phyloP scores from a whole-genome alignment of 164 flowering plant genomes.

The Macadamia integrifolia region DNA sequence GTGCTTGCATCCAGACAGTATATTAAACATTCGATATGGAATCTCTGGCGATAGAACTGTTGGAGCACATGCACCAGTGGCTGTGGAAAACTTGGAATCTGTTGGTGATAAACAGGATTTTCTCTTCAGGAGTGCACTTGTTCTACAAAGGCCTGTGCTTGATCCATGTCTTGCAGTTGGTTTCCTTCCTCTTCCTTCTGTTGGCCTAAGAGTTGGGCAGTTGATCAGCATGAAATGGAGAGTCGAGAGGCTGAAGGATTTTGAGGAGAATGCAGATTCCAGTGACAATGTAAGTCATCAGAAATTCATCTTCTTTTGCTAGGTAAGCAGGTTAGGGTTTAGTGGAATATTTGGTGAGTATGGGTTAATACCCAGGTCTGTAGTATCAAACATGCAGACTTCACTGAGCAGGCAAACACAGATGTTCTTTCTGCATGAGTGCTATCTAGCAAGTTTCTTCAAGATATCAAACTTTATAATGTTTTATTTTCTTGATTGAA shows the following conservation, averaged over 20 bases:
- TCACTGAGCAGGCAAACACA: too few species aligned
- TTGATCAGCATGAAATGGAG: constrained; percentile 87
- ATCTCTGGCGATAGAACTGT: constrained; percentile 61
- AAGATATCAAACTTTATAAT: not conserved
- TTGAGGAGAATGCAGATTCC: constrained; percentile 31
- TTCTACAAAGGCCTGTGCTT: constrained; percentile 77
- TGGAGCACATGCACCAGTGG: constrained; percentile 84
- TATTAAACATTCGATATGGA: constrained; percentile 69
- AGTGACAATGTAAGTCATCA: constrained; percentile 50
- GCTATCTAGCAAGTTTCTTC: not conserved
- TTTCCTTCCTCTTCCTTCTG: constrained; percentile 85
- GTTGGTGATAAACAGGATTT: constrained; percentile 31
- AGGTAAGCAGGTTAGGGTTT: too few species aligned
- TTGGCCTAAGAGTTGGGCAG: constrained; percentile 83
- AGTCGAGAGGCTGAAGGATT: constrained; percentile 76
- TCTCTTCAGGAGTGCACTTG: constrained; percentile 71
- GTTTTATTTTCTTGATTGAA: not conserved
- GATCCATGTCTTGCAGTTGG: constrained; percentile 96
- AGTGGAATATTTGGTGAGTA: too few species aligned
- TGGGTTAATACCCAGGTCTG: too few species aligned
- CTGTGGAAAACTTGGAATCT: constrained; percentile 15
- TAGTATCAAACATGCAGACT: too few species aligned
- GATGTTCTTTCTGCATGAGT: not conserved
- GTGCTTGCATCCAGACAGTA: constrained; percentile 38
- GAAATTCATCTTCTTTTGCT: not conserved